Evolutionary conservation across 768 basidiomycete genomes (phyloP), one percentile per base, ranked within the genome.

Genomic region (Mycena vulgaris): DNA sequence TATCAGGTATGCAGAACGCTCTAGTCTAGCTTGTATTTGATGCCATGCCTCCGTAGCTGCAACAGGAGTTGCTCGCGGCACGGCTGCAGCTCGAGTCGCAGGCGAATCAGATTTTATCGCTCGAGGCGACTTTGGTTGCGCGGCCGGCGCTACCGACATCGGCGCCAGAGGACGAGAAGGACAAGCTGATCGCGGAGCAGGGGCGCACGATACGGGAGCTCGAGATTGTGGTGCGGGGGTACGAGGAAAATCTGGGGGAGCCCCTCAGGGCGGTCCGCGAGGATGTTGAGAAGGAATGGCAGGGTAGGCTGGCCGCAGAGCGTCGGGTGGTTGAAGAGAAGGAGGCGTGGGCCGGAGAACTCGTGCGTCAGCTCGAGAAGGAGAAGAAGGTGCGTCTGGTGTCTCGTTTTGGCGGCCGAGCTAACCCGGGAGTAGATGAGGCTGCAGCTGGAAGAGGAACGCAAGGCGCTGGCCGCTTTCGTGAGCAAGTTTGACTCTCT

Each of bases 51-150:
- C n/a, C 11, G 31, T 65, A 95, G 91, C 86, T 97, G 1, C 95
- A 96, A 83, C 94, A 97, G 85, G 94, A 96, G 69, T 88, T 97
- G 21, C 90, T 97, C 21, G 85, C 90, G 0, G 90, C 95, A 1
- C 88, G 93, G 30, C 87, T 90, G 23, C 89, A 96, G 71, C 80
- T 97, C 39, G 93, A 95, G 48, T 89, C 92, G 0, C 95, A 97
- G 75, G 87, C 91, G 0, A 91, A 88, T 9, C 94, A 97, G 74
- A 95, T 97, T 55, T 85, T 95, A 2, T 93, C 94, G 0, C 87
- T 97, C 4, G 94, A 96, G 78, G 90, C 89, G 0, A 89, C 94
- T 0, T 85, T 97, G 7, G 86, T 89, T 2, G 87, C 92, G 9
- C 89, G 94, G 5, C 93, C 95, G 0, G 85, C 88, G 39, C 80